Evolutionary conservation across 1,284 basidiomycete species (phyloP), one percentile per base, ranked within the genome.

Genomic region (Rugosomyces carneus): DNA sequence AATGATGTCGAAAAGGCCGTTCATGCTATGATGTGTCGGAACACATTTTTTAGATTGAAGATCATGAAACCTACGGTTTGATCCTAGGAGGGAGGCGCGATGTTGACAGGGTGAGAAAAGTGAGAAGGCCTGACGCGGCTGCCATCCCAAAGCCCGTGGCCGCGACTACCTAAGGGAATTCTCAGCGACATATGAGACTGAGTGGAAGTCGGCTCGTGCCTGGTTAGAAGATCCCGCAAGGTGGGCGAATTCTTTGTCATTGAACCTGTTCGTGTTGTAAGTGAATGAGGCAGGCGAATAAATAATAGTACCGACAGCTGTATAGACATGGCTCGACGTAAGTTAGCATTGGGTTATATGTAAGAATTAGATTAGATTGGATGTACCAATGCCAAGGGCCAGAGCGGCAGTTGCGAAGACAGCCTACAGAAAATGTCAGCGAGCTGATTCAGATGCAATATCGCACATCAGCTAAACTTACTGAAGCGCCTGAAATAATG

Each of bases 341-440:
- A 15, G 20, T 23, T n/a, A 23, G 27, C 27, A 29, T 10, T 10
- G 10, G 8, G 11, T 26, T 4, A 31, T 13, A 31, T 35, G 5
- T 40, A 11, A 21, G 24, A 35, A 23, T 19, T 8, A 9, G 23
- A 15, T 29, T n/a, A 6, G 18, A 31, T 31, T 18, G 10, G 10
- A 37, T 46, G 18, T 42, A 53, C 52, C 32, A 8, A 51, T 49
- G 13, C 47, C 46, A 7, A 51, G 34, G 19, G 31, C 47, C 10
- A 48, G n/a, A 27, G 46, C 49, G 18, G 41, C 42, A 29, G 52
- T 51, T 11, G 52, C 43, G 20, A 53, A 32, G 3, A 40, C 9
- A 13, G 46, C 47, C 52, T 53, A 10, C 1, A 8, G 31, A 32
- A 18, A 29, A 43, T 36, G 13, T 16, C 11, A 20, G 29, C 2